Evolutionary conservation across 352 stramenopile species (phyloP), one percentile per base, ranked within the genome.

Genomic region (Globisporangium iwayamae): DNA sequence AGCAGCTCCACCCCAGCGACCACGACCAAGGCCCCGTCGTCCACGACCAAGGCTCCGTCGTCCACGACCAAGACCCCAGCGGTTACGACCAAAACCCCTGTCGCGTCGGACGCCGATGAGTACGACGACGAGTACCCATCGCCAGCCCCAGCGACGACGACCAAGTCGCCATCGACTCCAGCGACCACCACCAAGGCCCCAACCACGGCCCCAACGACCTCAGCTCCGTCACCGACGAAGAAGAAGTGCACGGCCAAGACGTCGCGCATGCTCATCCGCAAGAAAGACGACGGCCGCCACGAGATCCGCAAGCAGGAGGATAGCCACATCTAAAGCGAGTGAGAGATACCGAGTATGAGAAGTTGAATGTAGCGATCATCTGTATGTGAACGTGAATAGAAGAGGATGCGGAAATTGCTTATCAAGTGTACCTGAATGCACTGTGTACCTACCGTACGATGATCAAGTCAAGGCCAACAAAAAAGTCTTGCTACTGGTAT

Each of bases 241-340:
- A 54, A 54, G 47, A 54, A 54, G 11, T 54, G 47, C 47, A 54
- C 47, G 20, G 53, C 34, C 34, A 59, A 59, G 53, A 56, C 57
- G 30, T 51, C 39, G 25, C 57, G 57, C 36, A 59, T 47, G 53
- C 30, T 55, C 45, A 45, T 46, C 8, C 25, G 50, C 22, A 32
- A 32, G 20, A 36, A 28, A 11, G 28, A 54, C 47, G 47, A 54
- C 14, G 11, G 47, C 5, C 47, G 2, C 22, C 56, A 63, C 34
- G 65, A 57, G 18, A 46, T 46, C 13, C 39, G 39, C 39, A 46
- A 46, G 39, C 11, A 46, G 13, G 39, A 46, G 13, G 39, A 46
- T 14, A 46, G 39, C 13, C 39, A 46, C 39, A 46, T 46, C 39
- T 46, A 46, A 46, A 46, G 39, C 18, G 39, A 38, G n/a, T 9